These are phyloP conservation scores for Spathaspora sp. DNA, from an alignment of 805 yeast species.

Conservation along the genomic window DNA sequence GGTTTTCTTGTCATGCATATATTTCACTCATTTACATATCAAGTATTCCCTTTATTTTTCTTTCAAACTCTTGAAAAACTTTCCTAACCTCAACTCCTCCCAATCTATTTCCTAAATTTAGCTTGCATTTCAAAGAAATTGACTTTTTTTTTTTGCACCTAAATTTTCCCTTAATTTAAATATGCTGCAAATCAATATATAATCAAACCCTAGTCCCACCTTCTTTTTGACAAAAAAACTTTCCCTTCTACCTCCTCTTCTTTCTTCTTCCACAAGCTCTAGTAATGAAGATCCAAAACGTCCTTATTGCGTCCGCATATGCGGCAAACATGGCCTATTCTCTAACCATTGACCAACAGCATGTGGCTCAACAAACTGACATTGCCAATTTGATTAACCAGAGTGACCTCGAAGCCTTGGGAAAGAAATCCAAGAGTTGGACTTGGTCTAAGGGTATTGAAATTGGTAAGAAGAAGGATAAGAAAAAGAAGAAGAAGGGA, in stretches of 20 bases:
- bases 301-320: not conserved
- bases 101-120: not conserved
- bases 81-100: not conserved
- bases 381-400: not conserved
- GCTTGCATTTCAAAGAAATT: not conserved
- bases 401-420: not conserved
- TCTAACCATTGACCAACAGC: not conserved
- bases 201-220: not conserved
- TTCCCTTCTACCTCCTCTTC: not conserved
- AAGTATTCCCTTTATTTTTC: too few species aligned
- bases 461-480: slow-evolving; percentile 8
- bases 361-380: not conserved
- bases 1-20: not conserved
- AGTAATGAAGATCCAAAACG: not conserved
- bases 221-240: not conserved
- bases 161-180: not conserved
- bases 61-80: not conserved
- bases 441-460: slow-evolving; percentile 2
- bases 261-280: not conserved
- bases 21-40: not conserved
- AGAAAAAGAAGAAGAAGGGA: slow-evolving; percentile 14
- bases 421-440: slow-evolving; percentile 1
- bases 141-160: not conserved
- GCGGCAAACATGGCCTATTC: not conserved
- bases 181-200: not conserved